Base-by-base conservation (phyloP, 1,139 yeast species). In the Candida freyschussii region DNA sequence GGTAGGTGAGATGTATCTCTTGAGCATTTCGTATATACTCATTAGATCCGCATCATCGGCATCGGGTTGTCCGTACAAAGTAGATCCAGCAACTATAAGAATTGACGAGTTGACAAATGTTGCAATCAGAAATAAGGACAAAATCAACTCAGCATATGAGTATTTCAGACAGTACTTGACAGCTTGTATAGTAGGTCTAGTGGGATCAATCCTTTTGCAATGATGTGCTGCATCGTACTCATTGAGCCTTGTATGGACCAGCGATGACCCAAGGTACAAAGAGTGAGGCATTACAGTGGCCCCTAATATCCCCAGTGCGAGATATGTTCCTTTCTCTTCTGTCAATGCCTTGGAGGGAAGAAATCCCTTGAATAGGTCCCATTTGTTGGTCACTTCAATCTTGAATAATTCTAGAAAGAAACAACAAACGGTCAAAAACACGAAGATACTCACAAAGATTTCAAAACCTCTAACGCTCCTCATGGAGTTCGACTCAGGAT, bases 251-350 rank as follows among this genome's bases (percentile, higher is more conserved):
- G 96, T 82, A 56, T 89, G 96, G 8, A 91, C 97, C 37, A 91
- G 69, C 2, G 96, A 95, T 0, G 95, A 83, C 1, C 98, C 98
- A 36, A 91, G 65, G 54, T 84, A 91, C 27, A 91, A 65, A 2
- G 95, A 82, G 57, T 91, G 98, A 4, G 98, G 98, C 98, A 91
- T 91, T 19, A 91, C 95, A 1, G 97, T 93, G 18, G 97, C 96
- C 14, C 98, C 98, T 34, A 91, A 65, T 34, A 91, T 83, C 15
- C 96, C 97, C 47, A 94, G 77, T 32, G 95, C 78, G 26, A 86
- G 65, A 54, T 84, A 91, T 27, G 89, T 64, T 0, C 96, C 97
- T 39, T 79, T 76, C 35, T 85, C 84, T 37, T 83, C 80, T 23
- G 86, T 69, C 13, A 86, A 76, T 32, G 76, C 73, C 21, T 62